A percentile compares a stretch with the other conserved stretches of the same genome.
Conservation (phyloP, 2,329 filamentous ascomycete species). For the Tricladium varicosporioides region DNA sequence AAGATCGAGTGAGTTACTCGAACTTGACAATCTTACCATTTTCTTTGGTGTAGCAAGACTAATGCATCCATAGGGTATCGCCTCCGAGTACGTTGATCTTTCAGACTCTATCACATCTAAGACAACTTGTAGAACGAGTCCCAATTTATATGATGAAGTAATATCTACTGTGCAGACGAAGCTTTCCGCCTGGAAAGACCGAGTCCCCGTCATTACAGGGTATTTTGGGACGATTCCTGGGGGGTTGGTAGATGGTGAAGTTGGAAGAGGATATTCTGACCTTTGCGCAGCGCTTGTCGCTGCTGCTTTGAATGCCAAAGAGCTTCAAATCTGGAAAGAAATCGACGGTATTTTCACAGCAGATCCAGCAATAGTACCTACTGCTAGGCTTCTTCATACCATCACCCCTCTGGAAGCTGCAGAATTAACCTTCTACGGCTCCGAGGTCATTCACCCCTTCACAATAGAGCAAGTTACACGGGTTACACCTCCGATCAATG, state of each 20-base stretch:
- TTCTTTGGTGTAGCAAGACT: too few species aligned
- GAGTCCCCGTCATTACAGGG: neutral
- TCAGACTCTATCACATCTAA: neutral
- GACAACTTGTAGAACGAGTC: neutral
- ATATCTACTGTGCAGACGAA: neutral
- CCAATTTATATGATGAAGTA: neutral
- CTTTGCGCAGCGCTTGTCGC: neutral
- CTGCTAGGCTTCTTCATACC: neutral
- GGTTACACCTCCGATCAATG: neutral
- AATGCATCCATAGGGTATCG: too few species aligned
- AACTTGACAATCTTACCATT: too few species aligned
- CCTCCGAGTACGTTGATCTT: neutral
- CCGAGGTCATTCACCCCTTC: neutral
- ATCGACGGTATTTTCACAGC: neutral
- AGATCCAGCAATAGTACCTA: neutral
- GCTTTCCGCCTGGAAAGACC: neutral
- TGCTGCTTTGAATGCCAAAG: neutral
- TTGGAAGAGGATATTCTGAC: neutral
- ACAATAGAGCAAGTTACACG: neutral
- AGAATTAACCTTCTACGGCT: neutral
- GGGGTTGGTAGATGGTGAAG: neutral
- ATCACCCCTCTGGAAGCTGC: neutral
- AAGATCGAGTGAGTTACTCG: too few species aligned
- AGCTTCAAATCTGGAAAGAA: neutral
- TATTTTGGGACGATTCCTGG: neutral